Evolutionary conservation across 495 filamentous ascomycete genomes (phyloP), one percentile per base, ranked within the genome.

Genomic region (Acidomyces sp.): DNA sequence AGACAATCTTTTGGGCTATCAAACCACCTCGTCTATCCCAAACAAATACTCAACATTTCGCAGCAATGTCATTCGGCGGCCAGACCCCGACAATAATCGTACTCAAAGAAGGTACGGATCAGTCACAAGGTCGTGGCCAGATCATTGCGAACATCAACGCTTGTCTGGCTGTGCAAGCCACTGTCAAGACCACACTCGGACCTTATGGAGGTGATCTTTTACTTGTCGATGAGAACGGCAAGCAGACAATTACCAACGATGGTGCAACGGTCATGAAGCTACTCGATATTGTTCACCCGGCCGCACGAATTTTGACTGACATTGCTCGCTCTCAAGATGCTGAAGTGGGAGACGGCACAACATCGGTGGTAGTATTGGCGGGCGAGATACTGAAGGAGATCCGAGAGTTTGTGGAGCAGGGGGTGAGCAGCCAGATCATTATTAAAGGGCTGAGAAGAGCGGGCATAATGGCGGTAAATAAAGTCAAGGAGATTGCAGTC

Each of bases 211-310:
- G 90, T 46, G 90, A 97, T 64, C 67, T 97, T 56, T 70, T 97
- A 54, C 72, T 97, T 59, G 90, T 97, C 43, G 92, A 97, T 63
- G 75, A 72, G 55, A 94, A 95, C 69, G 90, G 90, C 58, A 80
- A 62, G 59, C 85, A 93, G 66, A 97, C 90, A 49, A 95, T 97
- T 55, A 97, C 90, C 34, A 97, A 97, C 62, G 90, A 97, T 73
- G 90, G 90, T 56, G 90, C 90, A 30, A 97, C 90, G 17, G 90
- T 96, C 30, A 97, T 97, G 90, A 95, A 94, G 86, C 79, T 97
- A 29, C 78, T 97, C 46, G 90, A 97, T 62, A 95, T 97, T 56
- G 84, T 97, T 43, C 90, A 97, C 68, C 90, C 90, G 39, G 90
- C 90, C 50, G 90, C 90, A 51, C 81, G 90, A 59, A 94, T 97